phyloP scores from a whole-genome alignment of 1,139 yeast genomes.

The Torulaspora pretoriensis region DNA sequence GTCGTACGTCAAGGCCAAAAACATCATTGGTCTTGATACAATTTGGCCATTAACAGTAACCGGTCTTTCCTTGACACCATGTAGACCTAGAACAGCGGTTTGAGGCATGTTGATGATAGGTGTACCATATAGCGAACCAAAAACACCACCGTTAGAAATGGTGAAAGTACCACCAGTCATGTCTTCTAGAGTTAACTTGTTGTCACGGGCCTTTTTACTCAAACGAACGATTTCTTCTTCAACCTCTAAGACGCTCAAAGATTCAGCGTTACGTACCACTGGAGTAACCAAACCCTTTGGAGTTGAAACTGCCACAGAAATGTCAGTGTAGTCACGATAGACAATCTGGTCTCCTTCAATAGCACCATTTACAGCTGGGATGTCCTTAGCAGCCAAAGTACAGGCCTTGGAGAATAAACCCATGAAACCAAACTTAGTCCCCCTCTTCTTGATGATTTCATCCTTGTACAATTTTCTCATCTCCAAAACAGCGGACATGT shows the following conservation, averaged over 20 bases:
- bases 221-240: constrained; percentile 79
- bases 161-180: constrained; percentile 99
- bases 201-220: constrained; percentile 95
- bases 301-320: constrained; percentile 96
- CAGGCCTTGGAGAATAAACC: constrained; percentile 97
- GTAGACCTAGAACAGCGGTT: constrained; percentile 96
- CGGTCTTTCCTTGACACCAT: constrained; percentile 97
- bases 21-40: constrained; percentile 99
- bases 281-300: constrained; percentile 99
- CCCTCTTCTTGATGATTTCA: constrained; percentile 89
- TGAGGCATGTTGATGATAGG: constrained; percentile 98
- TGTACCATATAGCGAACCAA: constrained; percentile 96
- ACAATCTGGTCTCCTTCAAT: constrained; percentile 94
- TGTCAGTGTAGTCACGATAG: constrained; percentile 93
- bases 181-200: constrained; percentile 93
- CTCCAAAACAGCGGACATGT: constrained; percentile 88
- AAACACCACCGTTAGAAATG: constrained; percentile 98
- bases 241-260: constrained; percentile 79
- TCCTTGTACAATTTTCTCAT: constrained; percentile 97
- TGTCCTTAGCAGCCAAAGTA: constrained; percentile 87
- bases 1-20: constrained; percentile 95
- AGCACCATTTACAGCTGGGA: constrained; percentile 94
- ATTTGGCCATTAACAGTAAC: constrained; percentile 94
- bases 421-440: constrained; percentile 97
- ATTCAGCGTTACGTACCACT: constrained; percentile 95